Base-by-base conservation (phyloP, 2,329 filamentous ascomycete genomes). In the Penicillium sp. region DNA sequence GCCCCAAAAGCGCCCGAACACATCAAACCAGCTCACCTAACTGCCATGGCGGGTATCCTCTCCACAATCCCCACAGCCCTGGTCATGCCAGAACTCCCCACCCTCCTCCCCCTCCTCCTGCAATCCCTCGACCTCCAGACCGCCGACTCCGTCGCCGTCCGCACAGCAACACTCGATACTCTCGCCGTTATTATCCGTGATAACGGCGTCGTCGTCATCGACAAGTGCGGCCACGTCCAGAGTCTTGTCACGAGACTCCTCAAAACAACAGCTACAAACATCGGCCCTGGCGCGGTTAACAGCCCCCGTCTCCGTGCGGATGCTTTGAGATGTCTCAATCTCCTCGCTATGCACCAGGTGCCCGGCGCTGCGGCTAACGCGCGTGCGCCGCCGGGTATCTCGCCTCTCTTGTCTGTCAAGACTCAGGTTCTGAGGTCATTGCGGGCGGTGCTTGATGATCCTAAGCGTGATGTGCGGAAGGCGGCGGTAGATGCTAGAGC, bases 11-110 rank as follows among this genome's bases (percentile, higher is more conserved):
- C 57, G 9, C 58, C 59, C n/a, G 52, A 61, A 49, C 65, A 73
- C 66, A 55, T 77, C 21, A 89, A 88, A 70, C 78, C 81, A 47
- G 84, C 86, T 60, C 86, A 87, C 64, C 80, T 89, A 25, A 80
- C 86, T 35, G 86, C 86, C 5, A 77, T 89, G 3, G 83, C 84
- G 4, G 85, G 85, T 1, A 80, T 88, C 15, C 76, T 89, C 41
- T 78, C 80, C 49, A 83, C 82, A 68, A 80, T 87, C 43, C 81
- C 86, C 0, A 84, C 86, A 35, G 74, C 80, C 5, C 79, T 89
- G 43, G 79, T 88, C 13, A 79, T 86, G 65, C 80, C 84, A 15
- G 82, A 86, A 65, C 77, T 88, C 9, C 74, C 78, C 1, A 80
- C 81, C 5, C 75, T 89, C 2, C 75, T 85, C 5, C 83, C 85